These are phyloP conservation scores for Penicillium hordei DNA, from an alignment of 2,329 filamentous ascomycete species.

Conservation along the genomic window DNA sequence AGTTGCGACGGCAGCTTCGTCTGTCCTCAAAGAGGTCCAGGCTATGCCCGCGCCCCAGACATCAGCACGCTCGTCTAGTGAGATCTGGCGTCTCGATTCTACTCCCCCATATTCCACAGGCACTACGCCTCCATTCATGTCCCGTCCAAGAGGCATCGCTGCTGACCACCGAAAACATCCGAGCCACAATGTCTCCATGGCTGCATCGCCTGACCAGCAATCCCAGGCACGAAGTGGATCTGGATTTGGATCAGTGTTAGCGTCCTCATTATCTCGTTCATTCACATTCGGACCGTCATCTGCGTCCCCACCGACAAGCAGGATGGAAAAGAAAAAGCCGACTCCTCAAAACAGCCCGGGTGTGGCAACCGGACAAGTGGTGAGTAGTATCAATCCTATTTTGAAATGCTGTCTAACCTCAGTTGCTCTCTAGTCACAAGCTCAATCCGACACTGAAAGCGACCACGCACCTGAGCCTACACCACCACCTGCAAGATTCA, in stretches of 20 bases:
- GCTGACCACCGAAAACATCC: constrained; percentile 46
- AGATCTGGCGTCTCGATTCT: constrained; percentile 51
- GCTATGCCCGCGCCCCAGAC: constrained; percentile 40
- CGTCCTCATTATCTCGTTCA: constrained; percentile 47
- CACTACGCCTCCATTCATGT: constrained; percentile 51
- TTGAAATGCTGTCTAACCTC: constrained; percentile 29
- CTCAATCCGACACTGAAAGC: constrained; percentile 42
- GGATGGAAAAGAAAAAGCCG: constrained; percentile 36
- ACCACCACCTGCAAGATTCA: constrained; percentile 41
- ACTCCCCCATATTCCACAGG: constrained; percentile 55
- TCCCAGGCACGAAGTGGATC: constrained; percentile 41
- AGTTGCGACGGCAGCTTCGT: constrained; percentile 37
- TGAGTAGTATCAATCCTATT: constrained; percentile 31
- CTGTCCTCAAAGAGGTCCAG: constrained; percentile 35
- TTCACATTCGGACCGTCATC: constrained; percentile 47
- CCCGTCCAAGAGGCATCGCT: constrained; percentile 42
- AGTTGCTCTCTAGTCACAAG: constrained; percentile 32
- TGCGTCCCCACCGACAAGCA: constrained; percentile 42
- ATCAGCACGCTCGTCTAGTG: constrained; percentile 53
- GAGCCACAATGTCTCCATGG: constrained; percentile 41
- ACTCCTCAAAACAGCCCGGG: constrained; percentile 41
- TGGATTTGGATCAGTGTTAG: constrained; percentile 44
- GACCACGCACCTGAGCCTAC: constrained; percentile 31
- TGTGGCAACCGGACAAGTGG: constrained; percentile 25
- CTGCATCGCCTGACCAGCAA: constrained; percentile 45